Base-by-base conservation (phyloP, 768 basidiomycete genomes). In the Kwoniella sp. region DNA sequence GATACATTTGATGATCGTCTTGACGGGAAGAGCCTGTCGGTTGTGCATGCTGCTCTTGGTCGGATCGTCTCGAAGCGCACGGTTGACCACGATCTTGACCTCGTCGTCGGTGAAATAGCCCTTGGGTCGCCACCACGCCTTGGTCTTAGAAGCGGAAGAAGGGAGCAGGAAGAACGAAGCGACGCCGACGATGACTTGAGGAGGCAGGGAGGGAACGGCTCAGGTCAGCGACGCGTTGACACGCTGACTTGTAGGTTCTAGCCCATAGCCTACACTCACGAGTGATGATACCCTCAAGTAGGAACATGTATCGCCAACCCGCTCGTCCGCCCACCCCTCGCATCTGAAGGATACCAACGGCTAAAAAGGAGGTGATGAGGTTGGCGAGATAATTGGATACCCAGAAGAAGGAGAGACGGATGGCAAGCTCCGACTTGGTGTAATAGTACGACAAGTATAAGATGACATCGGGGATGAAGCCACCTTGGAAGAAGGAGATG, bases 371-470 rank as follows among this genome's bases (percentile, higher is more conserved):
- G 55, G 85, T 83, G 22, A 86, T 67, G 55, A 90, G 63, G 59
- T 58, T 70, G 22, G 74, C 69, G 1, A 54, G 23, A 22, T 68
- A 73, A 11, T 70, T 55, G 1, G 70, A 52, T 12, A 75, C 76
- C 63, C 69, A 78, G 65, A 74, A 75, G 57, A 64, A 78, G 4
- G 67, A 69, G 1, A 75, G 58, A 22, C 73, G 63, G 22, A 73
- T 70, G 5, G 73, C 65, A 22, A 75, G 65, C 55, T 74, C 73
- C 1, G 63, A 51, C n/a, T 68, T 58, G 2, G 86, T 87, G 77
- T 87, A 88, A 71, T 84, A 89, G 70, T 88, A 89, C 0, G 85
- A 86, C 1, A 89, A 81, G 70, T 88, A 89, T 2, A 89, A 80
- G 23, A 89, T 85, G 20, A 87, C 78, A 66, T 89, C 88, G 0